phyloP scores from a whole-genome alignment of 2,329 filamentous ascomycete species.

The Triangularia verruculosa region DNA sequence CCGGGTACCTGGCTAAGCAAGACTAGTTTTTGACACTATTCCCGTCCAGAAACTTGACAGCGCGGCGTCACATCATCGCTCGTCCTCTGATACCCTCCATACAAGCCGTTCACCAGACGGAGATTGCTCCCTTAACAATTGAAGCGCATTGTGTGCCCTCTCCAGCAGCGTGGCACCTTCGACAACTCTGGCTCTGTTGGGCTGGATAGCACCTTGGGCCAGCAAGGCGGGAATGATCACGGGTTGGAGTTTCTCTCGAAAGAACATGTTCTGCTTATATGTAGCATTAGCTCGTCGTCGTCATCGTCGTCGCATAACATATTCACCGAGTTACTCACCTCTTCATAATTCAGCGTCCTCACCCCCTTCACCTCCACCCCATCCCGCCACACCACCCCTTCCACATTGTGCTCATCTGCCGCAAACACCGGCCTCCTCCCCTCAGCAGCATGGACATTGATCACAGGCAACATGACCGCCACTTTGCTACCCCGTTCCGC shows the following conservation, averaged over 20 bases:
- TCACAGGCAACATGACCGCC: slow-evolving; percentile 59
- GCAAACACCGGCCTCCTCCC: slow-evolving; percentile 49
- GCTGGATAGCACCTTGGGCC: slow-evolving; percentile 37
- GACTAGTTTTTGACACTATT: not conserved
- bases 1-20: not conserved
- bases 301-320: too few species aligned
- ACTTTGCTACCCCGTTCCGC: slow-evolving; percentile 49
- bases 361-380: slow-evolving; percentile 54
- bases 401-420: slow-evolving; percentile 47
- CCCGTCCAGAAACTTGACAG: not conserved
- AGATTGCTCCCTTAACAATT: slow-evolving; percentile 25
- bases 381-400: slow-evolving; percentile 45
- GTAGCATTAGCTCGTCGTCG: not conserved
- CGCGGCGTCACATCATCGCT: slow-evolving; percentile 2
- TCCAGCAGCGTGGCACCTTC: slow-evolving; percentile 44
- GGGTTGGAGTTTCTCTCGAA: slow-evolving; percentile 52
- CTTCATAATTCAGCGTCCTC: slow-evolving; percentile 51
- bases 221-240: slow-evolving; percentile 53
- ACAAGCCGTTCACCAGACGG: slow-evolving; percentile 32
- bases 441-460: slow-evolving; percentile 50
- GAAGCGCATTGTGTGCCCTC: slow-evolving; percentile 29
- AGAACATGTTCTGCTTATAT: slow-evolving; percentile 47
- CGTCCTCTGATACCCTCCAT: slow-evolving; percentile 30
- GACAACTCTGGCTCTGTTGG: slow-evolving; percentile 42
- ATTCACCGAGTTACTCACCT: slow-evolving; percentile 37